Evolutionary conservation across 2,329 filamentous ascomycete species (phyloP).

Genomic region (Calonectria pauciramosa): DNA sequence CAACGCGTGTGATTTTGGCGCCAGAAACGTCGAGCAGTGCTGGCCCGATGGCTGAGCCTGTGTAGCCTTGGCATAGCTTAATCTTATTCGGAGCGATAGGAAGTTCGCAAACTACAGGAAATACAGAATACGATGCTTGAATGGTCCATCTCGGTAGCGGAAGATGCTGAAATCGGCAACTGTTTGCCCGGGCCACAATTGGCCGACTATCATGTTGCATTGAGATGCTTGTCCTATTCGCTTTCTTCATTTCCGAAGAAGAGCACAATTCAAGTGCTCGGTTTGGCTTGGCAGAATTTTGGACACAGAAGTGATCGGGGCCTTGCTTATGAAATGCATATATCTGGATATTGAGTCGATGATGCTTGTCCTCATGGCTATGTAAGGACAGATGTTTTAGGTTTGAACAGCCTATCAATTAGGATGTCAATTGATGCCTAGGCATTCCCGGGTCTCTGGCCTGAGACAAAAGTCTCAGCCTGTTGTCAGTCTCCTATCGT

Average conservation of each 20-base stretch:
- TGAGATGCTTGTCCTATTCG: not conserved
- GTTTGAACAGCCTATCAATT: not conserved
- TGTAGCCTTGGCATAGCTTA: not conserved
- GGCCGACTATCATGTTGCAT: not conserved
- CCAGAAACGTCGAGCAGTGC: not conserved
- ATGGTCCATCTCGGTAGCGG: not conserved
- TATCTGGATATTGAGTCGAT: not conserved
- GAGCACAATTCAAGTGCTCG: no score
- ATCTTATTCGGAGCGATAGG: not conserved
- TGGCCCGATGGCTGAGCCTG: not conserved
- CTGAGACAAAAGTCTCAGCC: not conserved
- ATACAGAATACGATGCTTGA: no score
- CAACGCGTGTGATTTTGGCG: not conserved
- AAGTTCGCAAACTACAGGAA: not conserved
- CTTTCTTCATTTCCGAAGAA: not conserved
- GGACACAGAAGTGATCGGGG: not conserved
- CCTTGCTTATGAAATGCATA: not conserved
- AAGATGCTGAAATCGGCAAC: not conserved
- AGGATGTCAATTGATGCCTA: no score
- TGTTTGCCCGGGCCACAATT: not conserved
- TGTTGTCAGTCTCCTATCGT: no score
- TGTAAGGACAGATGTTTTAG: not conserved
- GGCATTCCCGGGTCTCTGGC: no score
- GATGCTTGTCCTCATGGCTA: not conserved
- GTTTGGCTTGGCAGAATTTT: not conserved